These are phyloP conservation scores for Jatropha podagrica DNA, from an alignment of 441 rosid genomes.

Conservation along the genomic window DNA sequence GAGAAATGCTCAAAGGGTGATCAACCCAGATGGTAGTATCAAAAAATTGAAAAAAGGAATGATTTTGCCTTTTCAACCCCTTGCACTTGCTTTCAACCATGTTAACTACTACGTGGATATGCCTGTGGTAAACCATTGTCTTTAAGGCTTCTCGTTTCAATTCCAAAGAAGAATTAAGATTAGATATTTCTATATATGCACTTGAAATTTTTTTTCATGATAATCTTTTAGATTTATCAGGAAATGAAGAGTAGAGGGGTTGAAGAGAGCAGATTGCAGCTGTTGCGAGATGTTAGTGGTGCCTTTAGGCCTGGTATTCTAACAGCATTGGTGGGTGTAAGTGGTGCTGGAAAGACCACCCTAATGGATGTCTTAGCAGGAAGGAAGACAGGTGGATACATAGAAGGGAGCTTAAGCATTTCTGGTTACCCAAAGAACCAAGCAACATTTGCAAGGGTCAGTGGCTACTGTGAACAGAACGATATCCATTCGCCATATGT, in stretches of 20 bases:
- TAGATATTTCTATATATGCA: neutral
- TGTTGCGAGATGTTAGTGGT: constrained; percentile 61
- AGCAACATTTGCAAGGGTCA: constrained; percentile 67
- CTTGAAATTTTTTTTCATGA: neutral
- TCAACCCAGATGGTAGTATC: neutral
- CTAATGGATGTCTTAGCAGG: constrained; percentile 81
- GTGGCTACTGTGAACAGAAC: constrained; percentile 78
- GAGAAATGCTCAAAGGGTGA: constrained; percentile 24
- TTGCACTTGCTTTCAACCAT: constrained; percentile 52
- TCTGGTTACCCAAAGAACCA: constrained; percentile 76
- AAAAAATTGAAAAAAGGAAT: constrained; percentile 36
- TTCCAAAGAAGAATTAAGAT: neutral
- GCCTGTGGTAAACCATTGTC: constrained; percentile 48
- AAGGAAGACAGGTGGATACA: constrained; percentile 66
- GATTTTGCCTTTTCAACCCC: constrained; percentile 54
- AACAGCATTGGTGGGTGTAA: constrained; percentile 76
- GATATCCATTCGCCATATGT: constrained; percentile 78
- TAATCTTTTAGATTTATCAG: constrained; percentile 28
- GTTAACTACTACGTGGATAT: constrained; percentile 57
- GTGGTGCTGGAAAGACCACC: constrained; percentile 90
- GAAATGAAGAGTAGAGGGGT: constrained; percentile 65
- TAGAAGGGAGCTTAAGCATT: constrained; percentile 62
- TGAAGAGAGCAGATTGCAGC: constrained; percentile 48
- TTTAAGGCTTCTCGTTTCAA: neutral
- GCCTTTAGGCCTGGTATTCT: constrained; percentile 68